Evolutionary conservation across 768 basidiomycete species (phyloP).

Genomic region (Strobilomyces dryophilus): DNA sequence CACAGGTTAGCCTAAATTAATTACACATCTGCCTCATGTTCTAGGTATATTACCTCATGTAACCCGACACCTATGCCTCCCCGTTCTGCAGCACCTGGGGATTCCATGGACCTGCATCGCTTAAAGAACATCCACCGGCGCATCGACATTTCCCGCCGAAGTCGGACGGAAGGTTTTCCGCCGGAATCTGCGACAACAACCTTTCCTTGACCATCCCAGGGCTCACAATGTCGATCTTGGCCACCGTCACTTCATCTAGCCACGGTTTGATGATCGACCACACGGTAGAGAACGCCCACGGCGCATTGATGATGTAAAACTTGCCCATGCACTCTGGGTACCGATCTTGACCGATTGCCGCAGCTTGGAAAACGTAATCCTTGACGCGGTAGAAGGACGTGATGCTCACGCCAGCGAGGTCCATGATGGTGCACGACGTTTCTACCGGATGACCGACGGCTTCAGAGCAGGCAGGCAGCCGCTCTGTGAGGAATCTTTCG

Average conservation of each 20-base stretch:
- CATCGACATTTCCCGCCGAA: slow-evolving; percentile 84
- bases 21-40: too few species aligned
- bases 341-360: slow-evolving; percentile 80
- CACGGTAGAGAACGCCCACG: slow-evolving; percentile 85
- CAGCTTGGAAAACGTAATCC: slow-evolving; percentile 78
- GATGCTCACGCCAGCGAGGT: slow-evolving; percentile 69
- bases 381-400: slow-evolving; percentile 87
- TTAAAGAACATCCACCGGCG: slow-evolving; percentile 75
- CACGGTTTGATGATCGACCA: slow-evolving; percentile 90
- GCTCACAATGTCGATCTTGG: slow-evolving; percentile 91
- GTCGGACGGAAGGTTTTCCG: slow-evolving; percentile 78
- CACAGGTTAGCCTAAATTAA: not conserved
- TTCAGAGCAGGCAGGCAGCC: slow-evolving; percentile 74
- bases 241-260: slow-evolving; percentile 93
- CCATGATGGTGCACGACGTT: slow-evolving; percentile 96
- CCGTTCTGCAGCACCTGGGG: slow-evolving; percentile 15
- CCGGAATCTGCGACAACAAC: slow-evolving; percentile 77
- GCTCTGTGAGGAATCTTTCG: slow-evolving; percentile 78
- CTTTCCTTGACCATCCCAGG: slow-evolving; percentile 59
- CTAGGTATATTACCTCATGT: not conserved
- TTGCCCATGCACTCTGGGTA: slow-evolving; percentile 97
- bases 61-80: slow-evolving; percentile 14
- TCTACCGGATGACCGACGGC: slow-evolving; percentile 84
- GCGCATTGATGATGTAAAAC: slow-evolving; percentile 98
- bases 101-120: slow-evolving; percentile 93